Percentiles rank a stretch among this genome's conserved stretches.
Evolutionary conservation across 2,329 filamentous ascomycete genomes (phyloP).

Genomic region (Fonsecaea multimorphosa): DNA sequence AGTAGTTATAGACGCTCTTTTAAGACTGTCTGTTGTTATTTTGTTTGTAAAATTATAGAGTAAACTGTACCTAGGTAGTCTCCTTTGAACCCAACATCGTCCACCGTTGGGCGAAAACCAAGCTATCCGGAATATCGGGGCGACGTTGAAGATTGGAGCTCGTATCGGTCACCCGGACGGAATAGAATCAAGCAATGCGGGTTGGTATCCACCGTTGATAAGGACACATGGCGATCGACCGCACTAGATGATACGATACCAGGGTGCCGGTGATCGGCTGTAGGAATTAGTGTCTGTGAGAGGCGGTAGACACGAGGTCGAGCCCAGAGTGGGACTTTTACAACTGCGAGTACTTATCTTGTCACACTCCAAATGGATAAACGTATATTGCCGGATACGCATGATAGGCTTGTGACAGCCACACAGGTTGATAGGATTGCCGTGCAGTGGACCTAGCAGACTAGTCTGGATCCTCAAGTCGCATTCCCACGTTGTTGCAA

Average conservation of each 20-base stretch:
- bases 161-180: background rate
- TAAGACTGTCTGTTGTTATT: background rate
- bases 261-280: background rate
- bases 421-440: background rate
- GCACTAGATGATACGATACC: background rate
- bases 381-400: slow-evolving; percentile 1
- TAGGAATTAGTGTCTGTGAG: background rate
- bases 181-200: background rate
- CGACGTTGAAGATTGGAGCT: background rate
- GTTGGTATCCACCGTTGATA: background rate
- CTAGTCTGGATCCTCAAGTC: background rate
- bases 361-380: background rate
- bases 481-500: background rate
- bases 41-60: too few relatives aligned
- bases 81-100: background rate
- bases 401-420: background rate
- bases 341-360: background rate
- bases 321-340: too few relatives aligned
- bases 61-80: too few relatives aligned
- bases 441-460: background rate
- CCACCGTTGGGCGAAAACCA: background rate
- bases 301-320: too few relatives aligned
- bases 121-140: background rate
- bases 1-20: background rate
- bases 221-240: background rate